Percentiles rank a stretch among this genome's conserved stretches.
phyloP scores from a whole-genome alignment of 805 yeast genomes.

The Cyberlindnera suaveolens region DNA sequence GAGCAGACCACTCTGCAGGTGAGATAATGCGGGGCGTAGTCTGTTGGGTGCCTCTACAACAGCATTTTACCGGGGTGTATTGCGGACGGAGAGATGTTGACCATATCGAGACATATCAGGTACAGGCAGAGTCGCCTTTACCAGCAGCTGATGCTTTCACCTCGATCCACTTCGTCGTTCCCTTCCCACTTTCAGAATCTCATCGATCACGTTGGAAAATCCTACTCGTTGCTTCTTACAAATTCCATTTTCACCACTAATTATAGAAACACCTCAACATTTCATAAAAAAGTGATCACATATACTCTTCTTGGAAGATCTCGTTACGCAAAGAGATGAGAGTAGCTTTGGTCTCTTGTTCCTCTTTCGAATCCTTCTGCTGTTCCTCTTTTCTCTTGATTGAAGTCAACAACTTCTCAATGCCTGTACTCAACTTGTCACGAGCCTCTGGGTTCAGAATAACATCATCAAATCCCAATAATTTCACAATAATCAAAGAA shows the following conservation, averaged over 20 bases:
- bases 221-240: too few species aligned
- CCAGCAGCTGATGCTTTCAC: too few species aligned
- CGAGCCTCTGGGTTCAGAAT: conserved; percentile 13
- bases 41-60: too few species aligned
- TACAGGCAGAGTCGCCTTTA: too few species aligned
- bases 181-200: too few species aligned
- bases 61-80: too few species aligned
- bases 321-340: conserved; percentile 19
- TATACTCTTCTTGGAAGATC: conserved; percentile 6
- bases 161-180: too few species aligned
- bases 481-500: conserved; percentile 21
- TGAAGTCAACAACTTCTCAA: conserved; percentile 22
- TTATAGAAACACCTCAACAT: not conserved
- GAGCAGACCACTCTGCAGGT: too few species aligned
- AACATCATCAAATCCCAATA: conserved; percentile 24
- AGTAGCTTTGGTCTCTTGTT: conserved; percentile 23
- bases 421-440: conserved; percentile 17
- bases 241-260: not conserved
- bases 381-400: conserved; percentile 25
- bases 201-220: too few species aligned
- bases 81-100: too few species aligned
- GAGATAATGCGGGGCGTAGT: too few species aligned
- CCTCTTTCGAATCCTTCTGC: conserved; percentile 25
- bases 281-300: not conserved
- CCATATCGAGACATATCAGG: too few species aligned